phyloP scores from a whole-genome alignment of 164 flowering plant genomes.

The Berberis thunbergii region DNA sequence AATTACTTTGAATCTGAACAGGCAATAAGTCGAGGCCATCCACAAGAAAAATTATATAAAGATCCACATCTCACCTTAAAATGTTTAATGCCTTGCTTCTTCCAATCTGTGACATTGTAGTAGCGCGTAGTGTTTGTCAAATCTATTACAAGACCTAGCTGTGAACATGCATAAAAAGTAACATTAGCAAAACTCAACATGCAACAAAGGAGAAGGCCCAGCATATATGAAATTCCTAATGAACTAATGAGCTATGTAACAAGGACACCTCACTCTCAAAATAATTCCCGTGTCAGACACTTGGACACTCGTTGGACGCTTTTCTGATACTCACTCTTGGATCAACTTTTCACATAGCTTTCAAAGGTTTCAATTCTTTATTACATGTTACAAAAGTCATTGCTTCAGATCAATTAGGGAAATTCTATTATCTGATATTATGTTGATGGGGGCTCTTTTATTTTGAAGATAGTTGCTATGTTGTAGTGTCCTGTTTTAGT shows the following conservation, averaged over 20 bases:
- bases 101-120: conserved; percentile 53
- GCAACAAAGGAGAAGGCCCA: background rate
- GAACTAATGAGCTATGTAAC: background rate
- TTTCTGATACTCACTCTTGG: too few relatives aligned
- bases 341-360: too few relatives aligned
- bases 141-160: conserved; percentile 91
- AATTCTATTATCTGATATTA: too few relatives aligned
- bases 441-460: too few relatives aligned
- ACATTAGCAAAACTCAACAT: background rate
- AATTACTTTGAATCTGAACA: background rate
- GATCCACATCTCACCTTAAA: conserved; percentile 65
- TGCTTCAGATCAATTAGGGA: too few relatives aligned
- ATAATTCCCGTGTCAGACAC: too few relatives aligned
- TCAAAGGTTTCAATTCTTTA: too few relatives aligned
- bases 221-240: background rate
- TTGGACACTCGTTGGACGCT: too few relatives aligned
- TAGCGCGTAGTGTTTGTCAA: conserved; percentile 83
- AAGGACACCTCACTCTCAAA: background rate
- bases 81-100: conserved; percentile 79
- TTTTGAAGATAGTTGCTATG: too few relatives aligned
- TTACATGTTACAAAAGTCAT: too few relatives aligned
- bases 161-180: conserved; percentile 14
- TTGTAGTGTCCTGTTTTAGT: too few relatives aligned
- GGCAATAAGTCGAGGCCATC: background rate
- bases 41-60: background rate